These are phyloP conservation scores for Cryphonectria carpinicola DNA, from an alignment of 2,329 filamentous ascomycete genomes.

Conservation along the genomic window DNA sequence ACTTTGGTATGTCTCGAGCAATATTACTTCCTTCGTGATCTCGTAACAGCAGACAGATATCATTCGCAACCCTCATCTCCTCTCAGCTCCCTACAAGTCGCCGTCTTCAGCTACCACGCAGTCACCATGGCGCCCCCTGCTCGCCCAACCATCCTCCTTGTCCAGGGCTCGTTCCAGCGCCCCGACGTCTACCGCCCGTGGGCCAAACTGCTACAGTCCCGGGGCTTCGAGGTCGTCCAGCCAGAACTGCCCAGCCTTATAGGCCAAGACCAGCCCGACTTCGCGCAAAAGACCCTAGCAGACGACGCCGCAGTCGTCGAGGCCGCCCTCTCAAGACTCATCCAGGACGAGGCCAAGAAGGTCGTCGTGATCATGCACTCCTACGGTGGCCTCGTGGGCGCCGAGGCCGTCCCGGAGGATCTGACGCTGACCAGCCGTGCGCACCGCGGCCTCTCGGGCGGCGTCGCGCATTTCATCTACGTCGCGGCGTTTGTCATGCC, in stretches of 20 bases:
- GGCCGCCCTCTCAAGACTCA: conserved; percentile 1
- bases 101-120: background rate
- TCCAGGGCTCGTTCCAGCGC: conserved; percentile 15
- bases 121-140: background rate
- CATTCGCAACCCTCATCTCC: background rate
- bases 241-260: conserved; percentile 6
- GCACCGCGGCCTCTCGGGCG: conserved; percentile 24
- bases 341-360: conserved; percentile 27
- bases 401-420: conserved; percentile 30
- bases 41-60: background rate
- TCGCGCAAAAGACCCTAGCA: background rate
- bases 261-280: conserved; percentile 10
- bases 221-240: conserved; percentile 12
- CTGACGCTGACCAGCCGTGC: conserved; percentile 28
- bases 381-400: conserved; percentile 34
- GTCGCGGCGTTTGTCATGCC: conserved; percentile 32
- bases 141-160: conserved; percentile 6
- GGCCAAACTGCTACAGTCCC: background rate
- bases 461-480: conserved; percentile 31
- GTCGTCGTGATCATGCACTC: conserved; percentile 35
- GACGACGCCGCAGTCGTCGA: conserved; percentile 4
- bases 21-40: background rate
- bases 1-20: background rate
- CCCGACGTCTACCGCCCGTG: conserved; percentile 12
- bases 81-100: too few species aligned